phyloP scores from a whole-genome alignment of 2,329 filamentous ascomycete species.

The Coniochaeta sp. region DNA sequence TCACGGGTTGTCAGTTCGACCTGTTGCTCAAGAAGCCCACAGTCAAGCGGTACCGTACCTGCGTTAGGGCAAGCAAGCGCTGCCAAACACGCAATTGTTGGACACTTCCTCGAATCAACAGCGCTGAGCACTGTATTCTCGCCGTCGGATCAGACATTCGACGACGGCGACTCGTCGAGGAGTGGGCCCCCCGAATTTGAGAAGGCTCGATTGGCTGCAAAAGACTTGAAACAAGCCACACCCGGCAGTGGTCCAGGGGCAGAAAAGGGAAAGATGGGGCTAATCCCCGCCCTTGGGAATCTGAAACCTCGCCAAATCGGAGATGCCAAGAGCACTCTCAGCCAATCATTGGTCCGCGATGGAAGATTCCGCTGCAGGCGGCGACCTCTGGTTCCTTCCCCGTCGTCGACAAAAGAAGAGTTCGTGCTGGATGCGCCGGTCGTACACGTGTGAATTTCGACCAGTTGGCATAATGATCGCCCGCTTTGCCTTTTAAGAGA shows the following conservation, averaged over 20 bases:
- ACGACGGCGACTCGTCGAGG: too few species aligned
- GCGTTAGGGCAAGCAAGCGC: background rate
- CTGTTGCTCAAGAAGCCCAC: background rate
- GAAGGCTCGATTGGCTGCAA: background rate
- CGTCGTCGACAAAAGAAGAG: background rate
- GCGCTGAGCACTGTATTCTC: background rate
- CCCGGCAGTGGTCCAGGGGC: background rate
- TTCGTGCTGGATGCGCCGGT: too few species aligned
- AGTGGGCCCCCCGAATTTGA: background rate
- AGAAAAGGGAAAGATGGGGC: background rate
- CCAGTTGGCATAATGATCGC: background rate
- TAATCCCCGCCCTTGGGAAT: background rate
- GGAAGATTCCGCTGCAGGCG: background rate
- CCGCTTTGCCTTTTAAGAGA: background rate
- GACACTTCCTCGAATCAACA: background rate
- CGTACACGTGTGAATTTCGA: too few species aligned
- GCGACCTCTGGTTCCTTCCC: background rate
- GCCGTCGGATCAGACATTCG: background rate
- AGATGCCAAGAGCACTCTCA: background rate
- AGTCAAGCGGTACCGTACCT: constrained; percentile 2
- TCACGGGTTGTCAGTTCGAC: background rate
- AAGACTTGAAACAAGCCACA: constrained; percentile 1
- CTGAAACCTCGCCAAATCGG: background rate
- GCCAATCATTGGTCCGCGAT: background rate
- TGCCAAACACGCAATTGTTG: background rate